Evolutionary conservation across 345 rosid species (phyloP).

Genomic region (Citrus inodora): DNA sequence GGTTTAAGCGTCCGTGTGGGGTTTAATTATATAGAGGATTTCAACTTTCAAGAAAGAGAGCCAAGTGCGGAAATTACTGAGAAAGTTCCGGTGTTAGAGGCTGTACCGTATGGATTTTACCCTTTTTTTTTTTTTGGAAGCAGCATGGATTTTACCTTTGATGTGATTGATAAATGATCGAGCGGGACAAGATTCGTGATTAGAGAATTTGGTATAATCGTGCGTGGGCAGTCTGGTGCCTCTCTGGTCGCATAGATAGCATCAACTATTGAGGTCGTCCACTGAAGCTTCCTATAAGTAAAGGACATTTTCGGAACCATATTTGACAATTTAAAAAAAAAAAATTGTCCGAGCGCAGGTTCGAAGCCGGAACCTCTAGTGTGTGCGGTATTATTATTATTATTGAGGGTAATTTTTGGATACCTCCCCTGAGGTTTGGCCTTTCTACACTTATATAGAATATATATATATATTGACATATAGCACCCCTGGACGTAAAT

Average conservation of each 20-base stretch:
- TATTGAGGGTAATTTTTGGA: no score
- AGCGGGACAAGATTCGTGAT: neutral
- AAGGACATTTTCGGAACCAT: slow-evolving; percentile 2
- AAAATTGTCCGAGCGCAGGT: slow-evolving; percentile 47
- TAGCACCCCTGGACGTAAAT: no score
- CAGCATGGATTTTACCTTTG: neutral
- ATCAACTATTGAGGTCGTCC: neutral
- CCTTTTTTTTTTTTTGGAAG: neutral
- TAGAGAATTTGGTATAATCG: neutral
- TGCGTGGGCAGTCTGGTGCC: neutral
- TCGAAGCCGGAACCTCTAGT: slow-evolving; percentile 73
- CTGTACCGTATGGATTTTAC: neutral
- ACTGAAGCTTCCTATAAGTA: neutral
- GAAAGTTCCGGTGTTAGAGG: slow-evolving; percentile 5
- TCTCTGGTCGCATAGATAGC: no score
- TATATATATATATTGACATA: no score
- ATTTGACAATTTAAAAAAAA: neutral
- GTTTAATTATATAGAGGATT: neutral
- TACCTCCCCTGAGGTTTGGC: fast-evolving
- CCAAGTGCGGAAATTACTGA: neutral
- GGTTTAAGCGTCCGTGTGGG: neutral
- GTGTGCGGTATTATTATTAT: neutral
- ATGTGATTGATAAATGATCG: neutral
- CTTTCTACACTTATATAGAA: no score
- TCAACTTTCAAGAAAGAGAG: neutral